Evolutionary conservation across 1,284 basidiomycete species (phyloP), one percentile per base, ranked within the genome.

Genomic region (Retiboletus flavoniger): DNA sequence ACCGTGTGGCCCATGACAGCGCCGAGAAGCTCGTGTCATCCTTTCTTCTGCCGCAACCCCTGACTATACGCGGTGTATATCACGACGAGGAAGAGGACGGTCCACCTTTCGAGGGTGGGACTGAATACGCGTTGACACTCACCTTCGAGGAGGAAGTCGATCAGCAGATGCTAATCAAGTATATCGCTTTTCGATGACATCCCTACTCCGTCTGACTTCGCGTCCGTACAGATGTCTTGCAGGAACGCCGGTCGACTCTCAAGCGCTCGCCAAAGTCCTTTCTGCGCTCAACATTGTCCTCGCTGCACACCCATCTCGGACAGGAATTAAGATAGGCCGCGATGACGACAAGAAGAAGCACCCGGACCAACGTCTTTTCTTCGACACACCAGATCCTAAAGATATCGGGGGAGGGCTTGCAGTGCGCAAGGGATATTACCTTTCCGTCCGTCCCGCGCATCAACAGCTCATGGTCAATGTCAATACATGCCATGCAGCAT

Each of bases 381-480:
- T 69, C 7, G 47, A 57, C 28, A 40, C 44, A 9, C 63, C 61
- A 19, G 32, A 34, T 1, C 66, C 64, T 6, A 16, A 34, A 26
- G 51, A 67, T 26, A 64, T 67, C 3, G 59, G 48, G 1, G 67
- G 63, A 31, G 80, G 83, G 8, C 75, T 90, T 11, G 78, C 87
- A 60, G 88, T 84, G 0, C 86, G 81, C 74, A 77, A 81, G 62
- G 89, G 89, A 0, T 91, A 87, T 66, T 91, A 85, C 64, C 82
- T 85, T 3, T 90, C 87, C 6, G 86, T 89, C 40, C 81, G 89
- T 8, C 85, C 88, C 2, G 72, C 83, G 2, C 83, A 85, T 66
- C 81, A 82, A 42, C 84, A 87, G 58, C 74, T 91, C 31, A 86
- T 89, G 85, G 84, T 90, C 31, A 91, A 91, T 60, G 82, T 91